phyloP scores from a whole-genome alignment of 495 filamentous ascomycete species.

The Articulospora tetracladia region DNA sequence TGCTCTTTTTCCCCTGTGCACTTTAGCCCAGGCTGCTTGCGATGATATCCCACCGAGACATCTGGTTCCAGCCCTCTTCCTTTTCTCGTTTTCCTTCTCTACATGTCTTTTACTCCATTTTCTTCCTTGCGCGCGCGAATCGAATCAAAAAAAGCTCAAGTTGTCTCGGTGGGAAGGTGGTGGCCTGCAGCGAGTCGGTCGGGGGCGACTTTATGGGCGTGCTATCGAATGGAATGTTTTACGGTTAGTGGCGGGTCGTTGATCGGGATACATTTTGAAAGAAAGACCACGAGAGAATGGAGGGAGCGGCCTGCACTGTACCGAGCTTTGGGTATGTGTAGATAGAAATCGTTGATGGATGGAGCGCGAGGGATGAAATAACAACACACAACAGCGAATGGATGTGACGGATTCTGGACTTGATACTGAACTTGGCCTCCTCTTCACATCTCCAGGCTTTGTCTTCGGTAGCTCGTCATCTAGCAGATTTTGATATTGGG shows the following conservation, averaged over 20 bases:
- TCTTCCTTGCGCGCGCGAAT: slow-evolving; percentile 9
- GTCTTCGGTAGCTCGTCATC: slow-evolving; percentile 6
- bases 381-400: background rate
- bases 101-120: slow-evolving; percentile 28
- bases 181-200: slow-evolving; percentile 3
- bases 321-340: slow-evolving; percentile 25
- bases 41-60: slow-evolving; percentile 30
- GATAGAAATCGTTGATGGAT: slow-evolving; percentile 9
- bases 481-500: slow-evolving; percentile 12
- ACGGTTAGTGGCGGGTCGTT: background rate
- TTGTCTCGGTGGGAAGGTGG: slow-evolving; percentile 14
- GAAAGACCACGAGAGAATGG: background rate
- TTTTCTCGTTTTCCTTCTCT: slow-evolving; percentile 19
- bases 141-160: slow-evolving; percentile 21
- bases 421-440: slow-evolving; percentile 5
- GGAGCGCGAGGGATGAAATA: background rate
- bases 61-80: slow-evolving; percentile 11
- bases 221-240: background rate
- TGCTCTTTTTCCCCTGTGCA: slow-evolving; percentile 14
- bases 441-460: background rate
- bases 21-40: slow-evolving; percentile 20
- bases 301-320: background rate
- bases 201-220: background rate
- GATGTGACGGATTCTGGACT: background rate
- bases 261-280: background rate